A percentile compares a stretch with the other conserved stretches of the same genome.
Conservation (phyloP, 371 early-diverging fungal species). For the Apophysomyces elegans region DNA sequence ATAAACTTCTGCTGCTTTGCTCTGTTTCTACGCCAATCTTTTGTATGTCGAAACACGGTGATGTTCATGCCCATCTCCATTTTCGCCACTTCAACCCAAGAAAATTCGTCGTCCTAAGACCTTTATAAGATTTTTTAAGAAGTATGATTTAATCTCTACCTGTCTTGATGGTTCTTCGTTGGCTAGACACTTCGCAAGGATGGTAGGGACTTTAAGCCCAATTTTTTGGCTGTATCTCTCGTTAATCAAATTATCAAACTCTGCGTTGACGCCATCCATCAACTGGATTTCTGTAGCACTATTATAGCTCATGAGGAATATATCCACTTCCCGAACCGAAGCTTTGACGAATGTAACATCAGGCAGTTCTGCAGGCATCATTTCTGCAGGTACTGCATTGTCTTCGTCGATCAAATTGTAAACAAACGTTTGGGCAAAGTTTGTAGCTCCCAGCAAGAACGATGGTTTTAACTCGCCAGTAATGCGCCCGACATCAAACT, state of each 20-base stretch:
- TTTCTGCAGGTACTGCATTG: conserved; percentile 66
- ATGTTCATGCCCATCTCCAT: conserved; percentile 64
- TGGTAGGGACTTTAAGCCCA: conserved; percentile 63
- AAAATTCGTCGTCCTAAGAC: conserved; percentile 36
- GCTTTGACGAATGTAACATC: conserved; percentile 73
- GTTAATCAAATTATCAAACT: conserved; percentile 72
- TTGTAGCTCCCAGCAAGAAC: conserved; percentile 60
- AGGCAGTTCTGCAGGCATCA: conserved; percentile 50
- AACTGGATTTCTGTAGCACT: conserved; percentile 60
- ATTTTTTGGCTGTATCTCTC: conserved; percentile 64
- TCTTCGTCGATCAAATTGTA: conserved; percentile 78
- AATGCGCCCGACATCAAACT: conserved; percentile 68
- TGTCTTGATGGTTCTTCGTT: conserved; percentile 34
- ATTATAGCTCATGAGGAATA: conserved; percentile 68
- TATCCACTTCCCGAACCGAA: conserved; percentile 60
- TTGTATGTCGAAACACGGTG: conserved; percentile 62
- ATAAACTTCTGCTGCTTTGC: conserved; percentile 68
- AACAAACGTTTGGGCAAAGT: conserved; percentile 66
- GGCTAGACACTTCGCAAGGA: conserved; percentile 62
- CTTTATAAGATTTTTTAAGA: neutral
- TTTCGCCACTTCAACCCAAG: conserved; percentile 79
- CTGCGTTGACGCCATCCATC: conserved; percentile 60
- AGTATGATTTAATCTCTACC: neutral
- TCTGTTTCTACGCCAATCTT: conserved; percentile 59
- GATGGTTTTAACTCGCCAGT: conserved; percentile 74